Evolutionary conservation across 352 stramenopile genomes (phyloP).

Genomic region (Pythium myriotylum): DNA sequence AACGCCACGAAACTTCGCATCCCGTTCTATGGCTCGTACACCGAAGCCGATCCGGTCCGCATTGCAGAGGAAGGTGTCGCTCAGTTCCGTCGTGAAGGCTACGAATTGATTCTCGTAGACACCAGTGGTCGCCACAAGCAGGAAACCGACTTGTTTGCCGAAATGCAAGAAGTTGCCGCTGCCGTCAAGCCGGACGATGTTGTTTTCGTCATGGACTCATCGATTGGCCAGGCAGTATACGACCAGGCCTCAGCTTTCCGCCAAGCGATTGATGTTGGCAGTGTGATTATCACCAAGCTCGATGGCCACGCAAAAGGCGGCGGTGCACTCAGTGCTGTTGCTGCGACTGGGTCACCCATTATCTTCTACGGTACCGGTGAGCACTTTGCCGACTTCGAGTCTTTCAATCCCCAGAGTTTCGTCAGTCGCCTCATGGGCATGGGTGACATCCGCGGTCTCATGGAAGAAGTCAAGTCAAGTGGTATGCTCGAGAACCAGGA

Average conservation of each 20-base stretch:
- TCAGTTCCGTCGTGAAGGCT: slow-evolving; percentile 96
- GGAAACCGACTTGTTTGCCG: slow-evolving; percentile 97
- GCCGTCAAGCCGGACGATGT: slow-evolving; percentile 96
- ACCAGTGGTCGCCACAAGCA: slow-evolving; percentile 98
- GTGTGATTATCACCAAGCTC: slow-evolving; percentile 99
- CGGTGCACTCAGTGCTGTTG: slow-evolving; percentile 97
- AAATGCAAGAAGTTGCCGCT: slow-evolving; percentile 98
- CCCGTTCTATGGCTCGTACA: slow-evolving; percentile 99
- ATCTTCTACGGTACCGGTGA: slow-evolving; percentile 98
- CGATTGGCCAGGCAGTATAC: slow-evolving; percentile 97
- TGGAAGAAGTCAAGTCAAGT: slow-evolving; percentile 93
- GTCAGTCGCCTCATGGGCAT: slow-evolving; percentile 98
- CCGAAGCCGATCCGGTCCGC: slow-evolving; percentile 96
- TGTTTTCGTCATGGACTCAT: slow-evolving; percentile 99
- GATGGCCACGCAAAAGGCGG: slow-evolving; percentile 99
- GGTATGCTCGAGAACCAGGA: slow-evolving; percentile 93
- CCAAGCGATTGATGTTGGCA: slow-evolving; percentile 95
- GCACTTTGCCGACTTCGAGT: slow-evolving; percentile 98
- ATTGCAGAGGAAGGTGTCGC: slow-evolving; percentile 98
- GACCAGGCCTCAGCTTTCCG: slow-evolving; percentile 97
- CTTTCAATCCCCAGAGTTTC: slow-evolving; percentile 98
- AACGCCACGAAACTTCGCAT: slow-evolving; percentile 98
- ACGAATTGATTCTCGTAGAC: slow-evolving; percentile 99
- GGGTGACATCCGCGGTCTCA: slow-evolving; percentile 96
- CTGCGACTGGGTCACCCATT: slow-evolving; percentile 97